A percentile compares a stretch with the other conserved stretches of the same genome.
Evolutionary conservation across 2,329 filamentous ascomycete species (phyloP).

Genomic region (Fusarium burgessii): DNA sequence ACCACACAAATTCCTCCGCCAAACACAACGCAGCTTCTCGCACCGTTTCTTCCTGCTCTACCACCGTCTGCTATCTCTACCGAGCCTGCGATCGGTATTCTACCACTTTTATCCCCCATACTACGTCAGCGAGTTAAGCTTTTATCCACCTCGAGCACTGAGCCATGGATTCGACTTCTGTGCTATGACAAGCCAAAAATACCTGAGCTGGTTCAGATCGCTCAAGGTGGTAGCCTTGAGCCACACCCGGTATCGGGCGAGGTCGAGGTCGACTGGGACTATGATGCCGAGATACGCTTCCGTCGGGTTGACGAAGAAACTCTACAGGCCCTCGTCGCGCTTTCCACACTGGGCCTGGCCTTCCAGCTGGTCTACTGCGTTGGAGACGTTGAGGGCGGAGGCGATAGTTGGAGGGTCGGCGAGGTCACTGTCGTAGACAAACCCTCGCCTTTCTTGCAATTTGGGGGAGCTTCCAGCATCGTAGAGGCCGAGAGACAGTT

Average conservation of each 20-base stretch:
- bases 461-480: slow-evolving; percentile 64
- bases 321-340: slow-evolving; percentile 73
- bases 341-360: slow-evolving; percentile 71
- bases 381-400: slow-evolving; percentile 70
- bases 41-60: slow-evolving; percentile 69
- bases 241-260: slow-evolving; percentile 86
- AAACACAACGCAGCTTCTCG: slow-evolving; percentile 61
- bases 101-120: slow-evolving; percentile 73
- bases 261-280: slow-evolving; percentile 78
- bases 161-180: slow-evolving; percentile 79
- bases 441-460: slow-evolving; percentile 65
- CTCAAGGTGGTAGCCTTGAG: slow-evolving; percentile 73
- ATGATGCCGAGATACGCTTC: slow-evolving; percentile 72
- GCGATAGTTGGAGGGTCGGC: slow-evolving; percentile 77
- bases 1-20: slow-evolving; percentile 55
- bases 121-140: slow-evolving; percentile 75
- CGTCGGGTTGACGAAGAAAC: slow-evolving; percentile 81
- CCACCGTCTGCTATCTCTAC: slow-evolving; percentile 69
- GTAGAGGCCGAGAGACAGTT: slow-evolving; percentile 71
- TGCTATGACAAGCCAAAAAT: slow-evolving; percentile 73
- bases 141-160: slow-evolving; percentile 68
- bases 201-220: slow-evolving; percentile 69
- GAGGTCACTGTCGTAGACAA: slow-evolving; percentile 74
- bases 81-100: slow-evolving; percentile 66
- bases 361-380: slow-evolving; percentile 78